Conservation (phyloP, 73 alveolate species). For the Durusdinium trenchii region DNA sequence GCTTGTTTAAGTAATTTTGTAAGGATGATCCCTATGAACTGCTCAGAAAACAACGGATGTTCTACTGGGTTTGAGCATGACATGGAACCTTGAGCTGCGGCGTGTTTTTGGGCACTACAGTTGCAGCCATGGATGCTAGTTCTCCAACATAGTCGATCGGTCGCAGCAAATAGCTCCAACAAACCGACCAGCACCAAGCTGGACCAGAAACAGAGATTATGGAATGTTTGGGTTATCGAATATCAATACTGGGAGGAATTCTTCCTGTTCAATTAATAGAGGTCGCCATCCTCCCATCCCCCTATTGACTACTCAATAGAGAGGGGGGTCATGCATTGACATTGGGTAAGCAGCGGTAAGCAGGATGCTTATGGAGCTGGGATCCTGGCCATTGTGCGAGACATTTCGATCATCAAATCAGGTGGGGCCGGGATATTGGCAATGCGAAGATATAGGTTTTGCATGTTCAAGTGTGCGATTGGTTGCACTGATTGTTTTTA, state of each 20-base stretch:
- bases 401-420: neutral
- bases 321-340: neutral
- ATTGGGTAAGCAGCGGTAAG: neutral
- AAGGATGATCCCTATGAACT: neutral
- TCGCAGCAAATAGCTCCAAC: too few species aligned
- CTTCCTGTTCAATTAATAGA: neutral
- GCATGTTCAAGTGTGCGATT: neutral
- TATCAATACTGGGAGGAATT: too few species aligned
- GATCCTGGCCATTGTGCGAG: conserved; percentile 67
- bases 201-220: neutral
- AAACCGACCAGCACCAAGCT: neutral
- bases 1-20: neutral
- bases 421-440: neutral
- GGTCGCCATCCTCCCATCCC: neutral
- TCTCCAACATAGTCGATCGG: too few species aligned
- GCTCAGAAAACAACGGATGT: too few species aligned
- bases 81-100: too few species aligned
- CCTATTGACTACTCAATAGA: neutral
- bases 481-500: too few species aligned
- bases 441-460: neutral
- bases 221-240: neutral
- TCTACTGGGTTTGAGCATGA: too few species aligned
- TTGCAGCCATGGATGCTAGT: too few species aligned
- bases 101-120: too few species aligned
- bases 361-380: conserved; percentile 94